phyloP scores from a whole-genome alignment of 1,284 basidiomycete species.

The Rhodotorula glutinis region DNA sequence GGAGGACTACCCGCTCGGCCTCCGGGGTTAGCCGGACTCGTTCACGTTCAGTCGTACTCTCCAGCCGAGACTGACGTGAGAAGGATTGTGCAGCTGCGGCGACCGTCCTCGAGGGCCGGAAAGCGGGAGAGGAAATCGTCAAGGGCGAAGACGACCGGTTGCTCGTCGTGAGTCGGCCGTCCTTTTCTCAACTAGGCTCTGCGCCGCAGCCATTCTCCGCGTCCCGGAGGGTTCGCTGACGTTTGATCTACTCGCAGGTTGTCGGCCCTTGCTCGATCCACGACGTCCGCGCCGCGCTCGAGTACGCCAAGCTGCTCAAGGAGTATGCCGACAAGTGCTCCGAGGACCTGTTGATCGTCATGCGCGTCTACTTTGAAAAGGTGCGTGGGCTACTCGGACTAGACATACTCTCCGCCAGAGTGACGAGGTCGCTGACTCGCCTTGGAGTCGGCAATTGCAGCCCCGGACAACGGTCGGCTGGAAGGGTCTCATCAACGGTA shows the following conservation, averaged over 20 bases:
- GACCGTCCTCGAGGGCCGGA: conserved; percentile 80
- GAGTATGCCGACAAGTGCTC: conserved; percentile 75
- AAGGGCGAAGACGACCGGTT: conserved; percentile 83
- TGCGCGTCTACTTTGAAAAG: conserved; percentile 96
- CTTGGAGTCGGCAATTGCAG: conserved; percentile 27
- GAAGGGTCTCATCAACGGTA: conserved; percentile 94
- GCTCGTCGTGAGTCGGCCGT: conserved; percentile 69
- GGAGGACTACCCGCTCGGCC: conserved; percentile 71
- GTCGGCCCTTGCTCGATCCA: conserved; percentile 87
- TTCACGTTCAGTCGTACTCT: conserved; percentile 40
- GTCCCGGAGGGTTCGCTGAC: too few relatives aligned
- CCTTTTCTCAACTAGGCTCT: too few relatives aligned
- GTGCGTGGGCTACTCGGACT: not conserved
- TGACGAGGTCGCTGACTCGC: not conserved
- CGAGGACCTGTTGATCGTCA: conserved; percentile 88
- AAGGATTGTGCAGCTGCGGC: conserved; percentile 57
- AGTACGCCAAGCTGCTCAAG: conserved; percentile 72
- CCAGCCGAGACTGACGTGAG: not conserved
- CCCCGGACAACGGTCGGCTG: conserved; percentile 95
- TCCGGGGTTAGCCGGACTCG: conserved; percentile 45
- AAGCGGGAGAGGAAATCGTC: conserved; percentile 71
- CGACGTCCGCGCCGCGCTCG: conserved; percentile 75
- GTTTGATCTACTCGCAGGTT: conserved; percentile 24
- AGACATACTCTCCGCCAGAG: not conserved
- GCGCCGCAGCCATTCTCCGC: too few relatives aligned